A percentile compares a stretch with the other conserved stretches of the same genome.
Evolutionary conservation across 352 stramenopile species (phyloP).

Genomic region (Globisporangium camurandrum): DNA sequence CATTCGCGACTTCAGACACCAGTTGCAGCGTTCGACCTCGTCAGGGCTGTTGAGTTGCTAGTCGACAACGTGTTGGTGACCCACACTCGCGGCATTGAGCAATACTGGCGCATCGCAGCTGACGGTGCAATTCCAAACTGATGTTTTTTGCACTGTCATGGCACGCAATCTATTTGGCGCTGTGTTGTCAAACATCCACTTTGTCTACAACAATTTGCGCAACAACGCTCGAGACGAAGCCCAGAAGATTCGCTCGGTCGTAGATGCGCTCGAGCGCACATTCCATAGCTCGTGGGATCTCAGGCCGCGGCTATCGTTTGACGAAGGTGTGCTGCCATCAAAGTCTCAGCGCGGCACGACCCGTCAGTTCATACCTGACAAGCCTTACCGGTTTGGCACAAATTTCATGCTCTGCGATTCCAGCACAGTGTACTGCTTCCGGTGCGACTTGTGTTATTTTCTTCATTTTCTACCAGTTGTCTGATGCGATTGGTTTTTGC

Average conservation of each 20-base stretch:
- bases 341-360: neutral
- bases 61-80: neutral
- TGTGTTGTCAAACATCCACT: neutral
- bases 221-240: neutral
- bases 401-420: neutral
- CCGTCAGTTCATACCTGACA: conserved; percentile 1
- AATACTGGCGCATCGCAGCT: neutral
- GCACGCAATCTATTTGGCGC: neutral
- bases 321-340: neutral
- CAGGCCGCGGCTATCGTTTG: neutral
- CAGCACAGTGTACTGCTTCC: neutral
- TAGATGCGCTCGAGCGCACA: neutral
- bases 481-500: too few relatives aligned
- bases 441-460: neutral
- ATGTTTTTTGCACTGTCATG: neutral
- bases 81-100: neutral
- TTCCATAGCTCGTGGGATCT: neutral
- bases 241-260: neutral
- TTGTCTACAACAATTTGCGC: neutral
- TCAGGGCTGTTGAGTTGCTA: neutral
- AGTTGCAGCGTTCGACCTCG: neutral
- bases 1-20: too few relatives aligned
- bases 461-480: too few relatives aligned
- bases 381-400: neutral
- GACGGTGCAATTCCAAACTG: neutral